Percentiles rank a stretch among this genome's conserved stretches.
phyloP scores from a whole-genome alignment of 768 basidiomycete species.

The Lyophyllum semitale region DNA sequence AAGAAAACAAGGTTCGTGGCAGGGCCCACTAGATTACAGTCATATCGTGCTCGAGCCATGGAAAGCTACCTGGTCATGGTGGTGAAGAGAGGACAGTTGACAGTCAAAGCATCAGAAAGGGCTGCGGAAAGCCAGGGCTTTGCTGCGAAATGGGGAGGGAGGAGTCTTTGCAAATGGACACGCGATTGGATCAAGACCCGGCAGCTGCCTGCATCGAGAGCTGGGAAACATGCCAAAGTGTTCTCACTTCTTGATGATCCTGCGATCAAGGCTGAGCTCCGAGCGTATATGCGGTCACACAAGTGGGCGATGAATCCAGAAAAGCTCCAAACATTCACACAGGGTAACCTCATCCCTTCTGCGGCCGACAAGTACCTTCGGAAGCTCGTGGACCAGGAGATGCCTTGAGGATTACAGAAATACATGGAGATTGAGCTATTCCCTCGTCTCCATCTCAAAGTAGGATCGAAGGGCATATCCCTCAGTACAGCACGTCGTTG shows the following conservation, averaged over 20 bases:
- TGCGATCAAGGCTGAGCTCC: constrained; percentile 25
- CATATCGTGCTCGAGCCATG: constrained; percentile 21
- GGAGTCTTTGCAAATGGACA: constrained; percentile 7
- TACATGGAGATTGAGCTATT: constrained; percentile 36
- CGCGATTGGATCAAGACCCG: constrained; percentile 23
- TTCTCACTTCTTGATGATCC: constrained; percentile 30
- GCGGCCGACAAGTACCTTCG: constrained; percentile 29
- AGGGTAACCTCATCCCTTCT: constrained; percentile 24
- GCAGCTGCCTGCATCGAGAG: constrained; percentile 24
- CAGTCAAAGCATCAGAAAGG: constrained; percentile 21
- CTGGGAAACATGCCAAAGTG: constrained; percentile 27
- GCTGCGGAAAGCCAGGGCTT: constrained; percentile 25
- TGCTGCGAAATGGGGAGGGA: constrained; percentile 5
- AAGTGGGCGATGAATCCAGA: constrained; percentile 37
- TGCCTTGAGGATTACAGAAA: constrained; percentile 32
- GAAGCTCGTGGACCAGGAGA: constrained; percentile 29
- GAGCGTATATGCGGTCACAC: constrained; percentile 29
- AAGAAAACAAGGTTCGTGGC: constrained; percentile 13
- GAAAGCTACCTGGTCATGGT: constrained; percentile 20
- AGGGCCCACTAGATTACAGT: constrained; percentile 22
- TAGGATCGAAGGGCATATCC: constrained; percentile 28
- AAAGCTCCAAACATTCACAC: constrained; percentile 28
- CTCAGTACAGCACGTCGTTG: constrained; percentile 31
- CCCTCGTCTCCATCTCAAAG: constrained; percentile 28
- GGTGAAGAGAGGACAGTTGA: constrained; percentile 13